Evolutionary conservation across 371 early-diverging fungal species (phyloP).

Genomic region (Batrachochytrium dendrobatidis): DNA sequence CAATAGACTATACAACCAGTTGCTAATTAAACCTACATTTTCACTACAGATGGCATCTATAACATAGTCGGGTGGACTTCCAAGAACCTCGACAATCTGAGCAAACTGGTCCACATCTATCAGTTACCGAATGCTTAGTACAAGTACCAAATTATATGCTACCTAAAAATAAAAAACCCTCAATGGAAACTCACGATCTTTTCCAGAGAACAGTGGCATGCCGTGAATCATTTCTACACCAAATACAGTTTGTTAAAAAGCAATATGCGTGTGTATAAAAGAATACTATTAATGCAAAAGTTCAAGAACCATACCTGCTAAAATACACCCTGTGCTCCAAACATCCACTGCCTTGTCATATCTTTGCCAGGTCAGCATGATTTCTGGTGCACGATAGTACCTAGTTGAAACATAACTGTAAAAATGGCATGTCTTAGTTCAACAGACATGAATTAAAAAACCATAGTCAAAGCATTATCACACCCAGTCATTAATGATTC

Average conservation of each 20-base stretch:
- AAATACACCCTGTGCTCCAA: constrained; percentile 98
- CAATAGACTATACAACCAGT: constrained; percentile 1
- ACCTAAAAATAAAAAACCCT: constrained; percentile 15
- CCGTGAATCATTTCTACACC: constrained; percentile 86
- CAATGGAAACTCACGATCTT: constrained; percentile 91
- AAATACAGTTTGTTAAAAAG: not conserved
- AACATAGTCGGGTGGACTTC: constrained; percentile 90
- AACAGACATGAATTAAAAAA: not conserved
- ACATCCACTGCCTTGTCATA: constrained; percentile 97
- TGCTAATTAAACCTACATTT: constrained; percentile 52
- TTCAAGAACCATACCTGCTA: constrained; percentile 62
- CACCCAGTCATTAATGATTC: constrained; percentile 44
- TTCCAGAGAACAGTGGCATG: constrained; percentile 92
- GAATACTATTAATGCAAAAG: not conserved
- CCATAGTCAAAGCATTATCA: constrained; percentile 3
- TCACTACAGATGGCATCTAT: constrained; percentile 88
- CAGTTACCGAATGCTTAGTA: not conserved
- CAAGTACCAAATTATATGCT: not conserved
- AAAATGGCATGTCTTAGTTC: constrained; percentile 20
- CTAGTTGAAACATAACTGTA: constrained; percentile 88
- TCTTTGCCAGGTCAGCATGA: constrained; percentile 94
- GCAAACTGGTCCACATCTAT: constrained; percentile 88
- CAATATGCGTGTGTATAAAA: not conserved
- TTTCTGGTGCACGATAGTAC: constrained; percentile 98
- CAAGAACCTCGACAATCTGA: constrained; percentile 85